Base-by-base conservation (phyloP, 495 filamentous ascomycete species). In the Parathielavia hyrcaniae region DNA sequence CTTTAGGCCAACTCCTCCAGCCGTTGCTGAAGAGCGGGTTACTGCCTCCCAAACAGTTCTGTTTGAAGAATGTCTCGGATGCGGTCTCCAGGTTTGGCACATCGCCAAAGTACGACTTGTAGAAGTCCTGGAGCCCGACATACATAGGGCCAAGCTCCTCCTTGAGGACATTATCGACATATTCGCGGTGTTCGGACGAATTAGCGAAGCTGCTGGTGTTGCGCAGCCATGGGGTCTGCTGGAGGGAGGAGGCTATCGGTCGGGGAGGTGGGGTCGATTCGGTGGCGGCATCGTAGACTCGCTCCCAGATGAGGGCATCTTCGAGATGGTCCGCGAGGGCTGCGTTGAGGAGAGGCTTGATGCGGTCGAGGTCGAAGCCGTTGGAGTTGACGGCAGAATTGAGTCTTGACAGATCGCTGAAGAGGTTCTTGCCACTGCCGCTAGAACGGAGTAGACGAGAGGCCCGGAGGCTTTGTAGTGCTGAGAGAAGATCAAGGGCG, bases 41-140 rank as follows among this genome's bases (percentile, higher is more conserved):
- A 48, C 59, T 64, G 26, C 68, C 71, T 70, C 72, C 65, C 20
- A 34, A 63, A 47, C 69, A 78, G 50, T 66, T 65, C 48, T n/a
- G n/a, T n/a, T 69, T 59, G 58, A 77, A 75, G 52, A 76, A 64
- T 36, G 63, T 64, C 53, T 71, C 58, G 30, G 69, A 68, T 43
- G 64, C 64, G 7, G 59, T 55, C 50, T 69, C 19, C 40, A 75
- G 70, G 57, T 61, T 65, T 63, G 56, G 50, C 35, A 76, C 61
- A 13, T 40, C 35, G 55, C 68, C 65, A 58, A 78, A 77, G 60
- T 63, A 77, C 36, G 67, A 73, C 39, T 41, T 8, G 39, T 41
- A n/a, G 39, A 41, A 41, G 39, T 41, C 39, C 39, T n/a, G 13
- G 39, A 41, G 39, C 10, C 16, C 39, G 39, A 41, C 13, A 41